Evolutionary conservation across 306 rosid genomes (phyloP).

Genomic region (Mimosa bimucronata): DNA sequence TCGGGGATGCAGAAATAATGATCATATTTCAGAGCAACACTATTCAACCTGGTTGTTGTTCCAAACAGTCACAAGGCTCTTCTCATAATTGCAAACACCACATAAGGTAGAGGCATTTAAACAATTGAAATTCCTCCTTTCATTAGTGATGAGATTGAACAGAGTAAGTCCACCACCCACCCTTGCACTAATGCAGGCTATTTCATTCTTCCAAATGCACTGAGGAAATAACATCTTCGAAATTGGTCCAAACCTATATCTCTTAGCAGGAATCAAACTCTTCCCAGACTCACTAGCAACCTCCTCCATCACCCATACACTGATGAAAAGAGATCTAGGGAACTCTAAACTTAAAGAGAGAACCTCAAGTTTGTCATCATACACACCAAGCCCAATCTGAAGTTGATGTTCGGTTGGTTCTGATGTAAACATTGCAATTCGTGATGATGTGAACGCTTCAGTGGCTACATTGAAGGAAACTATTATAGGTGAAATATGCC

Average conservation of each 20-base stretch:
- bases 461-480: not conserved
- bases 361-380: not conserved
- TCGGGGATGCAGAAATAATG: not conserved
- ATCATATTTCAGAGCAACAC: not conserved
- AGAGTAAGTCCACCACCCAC: not conserved
- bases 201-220: not conserved
- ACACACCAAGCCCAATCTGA: not conserved
- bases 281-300: not conserved
- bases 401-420: not conserved
- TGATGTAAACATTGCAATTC: not conserved
- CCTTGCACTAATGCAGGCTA: not conserved
- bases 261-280: not conserved
- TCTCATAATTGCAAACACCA: not conserved
- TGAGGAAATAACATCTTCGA: fast-evolving
- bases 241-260: not conserved
- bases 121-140: not conserved
- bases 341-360: not conserved
- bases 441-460: not conserved
- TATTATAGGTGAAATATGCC: not conserved
- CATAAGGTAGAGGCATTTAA: too few relatives aligned
- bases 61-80: not conserved
- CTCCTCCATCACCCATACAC: not conserved
- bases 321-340: not conserved
- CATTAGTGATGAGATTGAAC: not conserved
- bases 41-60: not conserved